Percentiles rank a stretch among this genome's conserved stretches.
Evolutionary conservation across 2,329 filamentous ascomycete species (phyloP).

Genomic region (Diplodia seriata): DNA sequence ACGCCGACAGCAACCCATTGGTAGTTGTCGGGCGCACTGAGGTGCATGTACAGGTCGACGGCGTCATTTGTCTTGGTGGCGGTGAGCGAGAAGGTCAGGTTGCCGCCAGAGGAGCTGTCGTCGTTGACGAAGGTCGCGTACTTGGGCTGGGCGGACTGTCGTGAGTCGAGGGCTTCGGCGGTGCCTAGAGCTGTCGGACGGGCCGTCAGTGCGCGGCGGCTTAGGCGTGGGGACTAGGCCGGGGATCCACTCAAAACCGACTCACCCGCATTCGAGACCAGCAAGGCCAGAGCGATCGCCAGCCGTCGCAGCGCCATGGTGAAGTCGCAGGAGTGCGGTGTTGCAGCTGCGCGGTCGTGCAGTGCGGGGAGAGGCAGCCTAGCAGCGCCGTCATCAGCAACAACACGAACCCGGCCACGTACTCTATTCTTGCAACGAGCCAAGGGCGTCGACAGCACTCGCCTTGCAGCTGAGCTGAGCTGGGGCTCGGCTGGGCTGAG

Average conservation of each 20-base stretch:
- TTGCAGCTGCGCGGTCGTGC: not conserved
- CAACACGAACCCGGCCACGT: not conserved
- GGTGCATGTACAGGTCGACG: constrained; percentile 60
- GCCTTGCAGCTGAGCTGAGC: constrained; percentile 17
- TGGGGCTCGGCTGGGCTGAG: not conserved
- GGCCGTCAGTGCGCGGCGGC: constrained; percentile 17
- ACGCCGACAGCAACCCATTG: constrained; percentile 65
- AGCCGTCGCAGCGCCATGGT: constrained; percentile 15
- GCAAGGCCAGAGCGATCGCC: constrained; percentile 25
- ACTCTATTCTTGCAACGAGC: not conserved
- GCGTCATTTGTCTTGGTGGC: constrained; percentile 42
- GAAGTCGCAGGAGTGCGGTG: not conserved
- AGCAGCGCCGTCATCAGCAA: not conserved
- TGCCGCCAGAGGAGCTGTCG: constrained; percentile 31
- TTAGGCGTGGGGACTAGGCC: constrained; percentile 21
- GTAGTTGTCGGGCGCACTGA: constrained; percentile 55
- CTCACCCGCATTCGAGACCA: constrained; percentile 24
- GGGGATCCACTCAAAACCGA: constrained; percentile 15
- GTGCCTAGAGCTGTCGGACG: constrained; percentile 11
- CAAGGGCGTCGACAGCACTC: not conserved
- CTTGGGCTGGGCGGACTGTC: constrained; percentile 3
- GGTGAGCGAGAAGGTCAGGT: constrained; percentile 38
- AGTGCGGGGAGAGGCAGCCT: not conserved
- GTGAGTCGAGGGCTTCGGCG: constrained; percentile 5
- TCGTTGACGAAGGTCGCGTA: constrained; percentile 32